Base-by-base conservation (phyloP, 768 basidiomycete genomes). In the Suillus cothurnatus region DNA sequence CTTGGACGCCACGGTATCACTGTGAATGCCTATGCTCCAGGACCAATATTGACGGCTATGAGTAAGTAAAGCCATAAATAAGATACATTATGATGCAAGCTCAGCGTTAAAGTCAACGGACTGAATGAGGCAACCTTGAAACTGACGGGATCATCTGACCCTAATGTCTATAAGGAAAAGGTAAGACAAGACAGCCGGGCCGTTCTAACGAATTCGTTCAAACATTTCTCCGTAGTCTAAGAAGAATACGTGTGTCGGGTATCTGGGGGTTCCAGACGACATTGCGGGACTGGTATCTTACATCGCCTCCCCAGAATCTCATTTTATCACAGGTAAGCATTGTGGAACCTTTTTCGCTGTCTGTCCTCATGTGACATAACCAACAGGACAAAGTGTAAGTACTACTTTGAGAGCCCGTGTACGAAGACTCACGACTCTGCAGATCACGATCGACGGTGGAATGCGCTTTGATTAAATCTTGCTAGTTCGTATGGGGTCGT, bases 21-120 rank as follows among this genome's bases (percentile, higher is more conserved):
- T 8, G 74, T 71, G 17, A 71, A 74, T 69, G 68, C 76, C 62
- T 77, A 68, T 69, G 70, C 77, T 34, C 76, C 76, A 21, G 69
- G 68, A 14, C 61, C 64, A 39, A 72, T 78, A 17, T 58, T 64
- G 53, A 79, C 78, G 21, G 21, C 57, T 19, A 72, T 75, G 69
- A 8, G 67, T 63, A 65, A 67, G 73, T 66, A 21, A 31, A 32
- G 31, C 19, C 19, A 12, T 53, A 32, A 32, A 53, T 31, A 31
- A 21, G 7, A 53, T 53, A 53, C 32, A 17, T 28, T 4, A 17
- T 28, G 50, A 52, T 31, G 23, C 21, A 53, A 62, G 28, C 21
- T 53, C 19, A 53, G 32, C 32, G 19, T 50, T 21, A 34, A 32
- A 62, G 61, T 36, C 17, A 23, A 57, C 6, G 8, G 9, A 3